phyloP scores from a whole-genome alignment of 2,329 filamentous ascomycete genomes.

The Beauveria sp. region DNA sequence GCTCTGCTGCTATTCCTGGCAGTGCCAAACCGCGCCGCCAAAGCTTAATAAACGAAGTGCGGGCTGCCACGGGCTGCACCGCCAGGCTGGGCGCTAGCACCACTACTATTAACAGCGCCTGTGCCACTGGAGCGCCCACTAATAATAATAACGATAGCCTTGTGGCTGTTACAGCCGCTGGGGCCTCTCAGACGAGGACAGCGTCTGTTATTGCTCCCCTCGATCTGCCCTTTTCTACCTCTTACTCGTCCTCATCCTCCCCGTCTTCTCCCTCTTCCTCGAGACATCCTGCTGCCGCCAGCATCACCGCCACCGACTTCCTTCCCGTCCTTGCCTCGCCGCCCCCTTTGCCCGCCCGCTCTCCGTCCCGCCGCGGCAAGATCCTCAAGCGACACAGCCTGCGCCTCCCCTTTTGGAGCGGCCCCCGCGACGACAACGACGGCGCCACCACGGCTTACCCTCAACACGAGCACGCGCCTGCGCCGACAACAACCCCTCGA shows the following conservation, averaged over 20 bases:
- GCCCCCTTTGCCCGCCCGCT: neutral
- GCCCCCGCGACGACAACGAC: neutral
- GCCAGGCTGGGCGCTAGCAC: neutral
- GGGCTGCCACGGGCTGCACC: neutral
- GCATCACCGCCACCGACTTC: neutral
- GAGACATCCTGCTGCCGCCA: neutral
- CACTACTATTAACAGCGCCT: neutral
- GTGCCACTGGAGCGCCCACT: neutral
- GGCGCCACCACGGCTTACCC: neutral
- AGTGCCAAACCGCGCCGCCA: neutral
- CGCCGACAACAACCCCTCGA: neutral
- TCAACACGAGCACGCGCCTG: neutral
- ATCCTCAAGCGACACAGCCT: neutral
- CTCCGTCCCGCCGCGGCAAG: neutral
- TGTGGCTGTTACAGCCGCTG: neutral
- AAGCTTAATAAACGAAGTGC: neutral
- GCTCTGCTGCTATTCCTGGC: neutral
- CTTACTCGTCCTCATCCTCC: neutral
- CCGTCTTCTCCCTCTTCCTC: neutral
- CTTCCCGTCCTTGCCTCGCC: neutral
- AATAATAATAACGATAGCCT: neutral
- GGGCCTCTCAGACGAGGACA: neutral
- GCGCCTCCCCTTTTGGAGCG: slow-evolving; percentile 1
- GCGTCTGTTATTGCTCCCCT: neutral
- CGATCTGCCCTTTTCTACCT: neutral